Percentiles rank a stretch among this genome's conserved stretches.
These are phyloP conservation scores for Arthrobotrys sphaeroides DNA, from an alignment of 2,329 filamentous ascomycete genomes.

Conservation along the genomic window DNA sequence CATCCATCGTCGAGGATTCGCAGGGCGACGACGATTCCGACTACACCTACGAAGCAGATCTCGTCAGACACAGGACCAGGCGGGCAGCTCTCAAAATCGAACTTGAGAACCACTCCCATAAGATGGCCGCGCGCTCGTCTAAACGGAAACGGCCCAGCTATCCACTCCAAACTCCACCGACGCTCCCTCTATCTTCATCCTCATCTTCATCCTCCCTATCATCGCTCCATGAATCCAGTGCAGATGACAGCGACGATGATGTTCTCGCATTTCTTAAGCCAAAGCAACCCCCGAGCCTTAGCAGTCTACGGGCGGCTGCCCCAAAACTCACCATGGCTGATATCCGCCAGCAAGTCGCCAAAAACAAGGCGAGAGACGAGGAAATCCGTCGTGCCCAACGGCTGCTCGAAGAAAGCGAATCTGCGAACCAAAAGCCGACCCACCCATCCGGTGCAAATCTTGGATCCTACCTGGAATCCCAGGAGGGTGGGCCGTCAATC, in stretches of 20 bases:
- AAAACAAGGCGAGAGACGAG: slow-evolving; percentile 32
- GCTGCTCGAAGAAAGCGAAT: slow-evolving; percentile 3
- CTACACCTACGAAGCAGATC: slow-evolving; percentile 40
- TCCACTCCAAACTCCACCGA: too few species aligned
- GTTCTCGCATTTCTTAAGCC: slow-evolving; percentile 29
- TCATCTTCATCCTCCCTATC: neutral
- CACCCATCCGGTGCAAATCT: neutral
- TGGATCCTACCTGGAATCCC: neutral
- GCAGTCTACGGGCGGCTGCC: neutral
- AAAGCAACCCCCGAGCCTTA: neutral
- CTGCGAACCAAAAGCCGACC: neutral
- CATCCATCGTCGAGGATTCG: slow-evolving; percentile 31
- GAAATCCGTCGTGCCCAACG: slow-evolving; percentile 36
- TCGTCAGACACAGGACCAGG: slow-evolving; percentile 12
- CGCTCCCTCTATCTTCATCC: neutral
- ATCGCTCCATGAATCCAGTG: neutral
- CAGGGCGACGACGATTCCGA: slow-evolving; percentile 41
- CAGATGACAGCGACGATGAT: slow-evolving; percentile 12
- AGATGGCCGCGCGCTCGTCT: neutral
- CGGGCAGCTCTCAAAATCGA: neutral
- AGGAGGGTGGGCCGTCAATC: neutral
- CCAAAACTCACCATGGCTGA: slow-evolving; percentile 43
- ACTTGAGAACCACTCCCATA: slow-evolving; percentile 10
- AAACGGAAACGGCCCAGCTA: neutral
- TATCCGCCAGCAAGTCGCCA: slow-evolving; percentile 6